These are phyloP conservation scores for Oxalis stricta DNA, from an alignment of 441 rosid species.

Conservation along the genomic window DNA sequence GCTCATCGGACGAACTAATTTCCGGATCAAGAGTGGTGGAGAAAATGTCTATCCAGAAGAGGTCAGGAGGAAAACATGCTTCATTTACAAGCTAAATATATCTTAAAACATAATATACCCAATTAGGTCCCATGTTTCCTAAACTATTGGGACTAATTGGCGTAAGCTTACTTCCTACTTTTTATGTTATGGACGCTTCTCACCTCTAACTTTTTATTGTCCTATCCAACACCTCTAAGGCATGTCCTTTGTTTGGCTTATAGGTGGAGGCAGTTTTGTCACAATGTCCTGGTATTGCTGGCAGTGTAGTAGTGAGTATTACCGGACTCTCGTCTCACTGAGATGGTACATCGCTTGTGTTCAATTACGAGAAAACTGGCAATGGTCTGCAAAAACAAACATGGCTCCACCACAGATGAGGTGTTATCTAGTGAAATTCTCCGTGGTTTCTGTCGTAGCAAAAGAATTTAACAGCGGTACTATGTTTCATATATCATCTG, in stretches of 20 bases:
- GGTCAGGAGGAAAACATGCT: slow-evolving; percentile 30
- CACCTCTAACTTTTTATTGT: neutral
- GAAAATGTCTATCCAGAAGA: slow-evolving; percentile 88
- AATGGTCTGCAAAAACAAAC: slow-evolving; percentile 30
- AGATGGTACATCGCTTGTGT: slow-evolving; percentile 77
- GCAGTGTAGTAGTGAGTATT: slow-evolving; percentile 43
- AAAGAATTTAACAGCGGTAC: slow-evolving; percentile 47
- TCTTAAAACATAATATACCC: neutral
- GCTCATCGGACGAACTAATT: slow-evolving; percentile 63
- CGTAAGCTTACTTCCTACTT: neutral
- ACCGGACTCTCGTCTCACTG: slow-evolving; percentile 48
- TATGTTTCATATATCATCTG: neutral
- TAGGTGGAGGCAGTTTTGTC: slow-evolving; percentile 52
- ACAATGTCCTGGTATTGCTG: slow-evolving; percentile 48
- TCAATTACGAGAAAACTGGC: slow-evolving; percentile 41
- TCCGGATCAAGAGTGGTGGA: slow-evolving; percentile 73
- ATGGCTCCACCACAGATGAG: neutral
- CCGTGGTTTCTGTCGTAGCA: slow-evolving; percentile 26
- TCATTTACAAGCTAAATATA: neutral
- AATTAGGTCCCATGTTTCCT: no score
- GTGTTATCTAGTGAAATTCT: slow-evolving; percentile 41
- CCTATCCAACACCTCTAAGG: neutral
- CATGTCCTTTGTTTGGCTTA: neutral
- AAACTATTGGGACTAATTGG: no score
- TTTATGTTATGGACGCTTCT: neutral